Conservation (phyloP, 176 grass and related monocot species). For the Miscanthus lutarioriparius region DNA sequence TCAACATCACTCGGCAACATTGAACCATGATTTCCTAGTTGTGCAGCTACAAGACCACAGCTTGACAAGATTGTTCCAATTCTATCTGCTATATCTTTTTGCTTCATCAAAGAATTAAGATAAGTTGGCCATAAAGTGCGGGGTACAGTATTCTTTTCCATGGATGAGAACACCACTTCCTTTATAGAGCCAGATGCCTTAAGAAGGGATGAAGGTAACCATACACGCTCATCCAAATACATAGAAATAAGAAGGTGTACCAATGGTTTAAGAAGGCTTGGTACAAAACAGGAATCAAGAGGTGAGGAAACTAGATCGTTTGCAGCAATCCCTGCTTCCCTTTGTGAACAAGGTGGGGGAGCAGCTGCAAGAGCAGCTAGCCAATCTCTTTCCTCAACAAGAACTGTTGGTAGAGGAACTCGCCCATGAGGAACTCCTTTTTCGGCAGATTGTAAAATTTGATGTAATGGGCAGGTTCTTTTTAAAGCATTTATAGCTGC, state of each 20-base stretch:
- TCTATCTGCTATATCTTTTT: constrained; percentile 57
- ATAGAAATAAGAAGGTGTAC: constrained; percentile 68
- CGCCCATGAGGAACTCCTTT: constrained; percentile 54
- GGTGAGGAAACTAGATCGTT: constrained; percentile 75
- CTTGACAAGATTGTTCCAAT: constrained; percentile 66
- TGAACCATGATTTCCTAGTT: constrained; percentile 50
- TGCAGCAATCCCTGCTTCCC: constrained; percentile 82
- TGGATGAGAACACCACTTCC: constrained; percentile 56
- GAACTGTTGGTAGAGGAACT: constrained; percentile 72
- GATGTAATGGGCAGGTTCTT: constrained; percentile 69
- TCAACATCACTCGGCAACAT: constrained; percentile 31
- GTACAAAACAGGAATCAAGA: constrained; percentile 68
- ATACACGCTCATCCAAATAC: constrained; percentile 80
- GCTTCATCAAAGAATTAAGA: constrained; percentile 67
- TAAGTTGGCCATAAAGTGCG: constrained; percentile 56
- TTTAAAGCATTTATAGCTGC: constrained; percentile 96
- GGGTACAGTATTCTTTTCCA: constrained; percentile 61
- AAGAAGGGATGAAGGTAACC: constrained; percentile 72
- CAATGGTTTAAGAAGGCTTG: constrained; percentile 79
- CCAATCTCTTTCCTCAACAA: constrained; percentile 90
- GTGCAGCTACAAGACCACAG: constrained; percentile 60
- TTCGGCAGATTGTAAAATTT: constrained; percentile 74
- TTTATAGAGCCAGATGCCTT: constrained; percentile 76
- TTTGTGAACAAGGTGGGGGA: constrained; percentile 89
- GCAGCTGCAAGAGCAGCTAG: constrained; percentile 80